Conservation (phyloP, 2,329 filamentous ascomycete genomes). For the Zopfia rhizophila region DNA sequence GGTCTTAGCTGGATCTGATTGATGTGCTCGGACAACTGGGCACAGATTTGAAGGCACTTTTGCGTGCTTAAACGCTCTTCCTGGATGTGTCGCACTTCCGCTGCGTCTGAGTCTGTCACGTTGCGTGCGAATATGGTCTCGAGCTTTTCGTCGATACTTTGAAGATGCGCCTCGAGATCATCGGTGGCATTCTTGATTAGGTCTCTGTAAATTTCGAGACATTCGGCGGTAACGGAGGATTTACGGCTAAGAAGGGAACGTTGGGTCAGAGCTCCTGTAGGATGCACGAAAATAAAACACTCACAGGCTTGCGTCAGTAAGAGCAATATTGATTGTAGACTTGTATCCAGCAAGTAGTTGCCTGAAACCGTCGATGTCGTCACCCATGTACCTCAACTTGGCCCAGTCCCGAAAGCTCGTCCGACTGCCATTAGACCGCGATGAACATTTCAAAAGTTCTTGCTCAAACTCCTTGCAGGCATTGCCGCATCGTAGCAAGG, state of each 20-base stretch:
- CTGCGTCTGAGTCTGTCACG: no score
- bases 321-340: constrained; percentile 46
- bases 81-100: constrained; percentile 15
- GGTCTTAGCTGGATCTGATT: no score
- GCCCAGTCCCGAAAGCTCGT: constrained; percentile 60
- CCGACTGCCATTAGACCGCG: constrained; percentile 27
- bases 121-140: no score
- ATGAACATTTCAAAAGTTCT: constrained; percentile 8
- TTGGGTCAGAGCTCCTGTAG: background rate
- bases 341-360: constrained; percentile 55
- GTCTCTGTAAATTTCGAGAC: constrained; percentile 22
- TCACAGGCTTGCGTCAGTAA: constrained; percentile 55
- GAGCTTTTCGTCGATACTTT: constrained; percentile 25
- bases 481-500: constrained; percentile 55
- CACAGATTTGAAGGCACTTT: constrained; percentile 22
- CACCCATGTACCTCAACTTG: constrained; percentile 57
- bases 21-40: constrained; percentile 22
- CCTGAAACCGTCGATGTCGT: constrained; percentile 56
- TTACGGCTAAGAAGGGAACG: constrained; percentile 19
- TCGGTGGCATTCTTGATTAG: constrained; percentile 21
- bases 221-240: constrained; percentile 17
- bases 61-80: constrained; percentile 23
- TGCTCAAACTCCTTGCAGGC: constrained; percentile 56
- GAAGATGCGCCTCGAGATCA: constrained; percentile 25
- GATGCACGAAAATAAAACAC: constrained; percentile 22